Conservation (phyloP, 75 land plant species). For the Pseudotsuga menziesii region DNA sequence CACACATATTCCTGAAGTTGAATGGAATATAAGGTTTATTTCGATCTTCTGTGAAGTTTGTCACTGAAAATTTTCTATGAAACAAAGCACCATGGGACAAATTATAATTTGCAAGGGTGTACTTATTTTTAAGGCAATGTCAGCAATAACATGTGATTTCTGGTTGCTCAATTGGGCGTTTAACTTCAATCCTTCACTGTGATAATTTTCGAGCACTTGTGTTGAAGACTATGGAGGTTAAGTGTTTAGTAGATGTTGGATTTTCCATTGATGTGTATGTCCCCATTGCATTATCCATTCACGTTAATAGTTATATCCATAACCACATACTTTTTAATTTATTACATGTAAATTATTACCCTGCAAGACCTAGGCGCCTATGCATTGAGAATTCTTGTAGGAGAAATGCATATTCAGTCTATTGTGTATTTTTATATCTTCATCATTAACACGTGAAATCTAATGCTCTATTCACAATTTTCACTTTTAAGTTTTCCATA, state of each 20-base stretch:
- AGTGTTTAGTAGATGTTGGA: conserved; percentile 83
- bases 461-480: background rate
- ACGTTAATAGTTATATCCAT: background rate
- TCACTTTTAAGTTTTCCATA: too few species aligned
- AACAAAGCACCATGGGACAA: too few species aligned
- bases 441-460: background rate
- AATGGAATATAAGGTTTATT: too few species aligned
- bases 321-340: too few species aligned
- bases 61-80: too few species aligned
- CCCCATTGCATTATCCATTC: background rate
- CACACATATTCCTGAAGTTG: too few species aligned
- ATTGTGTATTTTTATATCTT: background rate
- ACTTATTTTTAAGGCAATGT: background rate
- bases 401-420: background rate
- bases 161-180: conserved; percentile 84
- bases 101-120: background rate
- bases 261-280: conserved; percentile 67
- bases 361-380: too few species aligned
- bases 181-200: conserved; percentile 63
- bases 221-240: conserved; percentile 44
- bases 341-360: too few species aligned
- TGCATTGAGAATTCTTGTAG: background rate
- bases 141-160: conserved; percentile 57
- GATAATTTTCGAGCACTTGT: conserved; percentile 53
- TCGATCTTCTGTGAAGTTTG: too few species aligned